Conservation (phyloP, 2,329 filamentous ascomycete species). For the Chrysosporium keratinophilum region DNA sequence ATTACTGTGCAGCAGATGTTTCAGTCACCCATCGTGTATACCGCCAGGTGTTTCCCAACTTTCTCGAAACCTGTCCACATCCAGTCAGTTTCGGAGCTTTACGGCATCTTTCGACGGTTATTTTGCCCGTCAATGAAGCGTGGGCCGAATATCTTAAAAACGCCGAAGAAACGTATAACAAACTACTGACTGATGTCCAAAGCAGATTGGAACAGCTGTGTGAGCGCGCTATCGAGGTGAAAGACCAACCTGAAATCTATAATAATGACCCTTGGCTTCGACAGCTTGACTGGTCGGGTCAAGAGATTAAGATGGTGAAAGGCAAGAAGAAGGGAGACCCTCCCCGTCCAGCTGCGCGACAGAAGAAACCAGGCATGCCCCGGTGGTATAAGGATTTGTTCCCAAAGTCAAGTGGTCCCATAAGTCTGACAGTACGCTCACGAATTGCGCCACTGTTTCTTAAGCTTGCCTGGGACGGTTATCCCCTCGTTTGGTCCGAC, state of each 20-base stretch:
- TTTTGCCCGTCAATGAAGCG: conserved; percentile 75
- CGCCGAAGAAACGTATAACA: conserved; percentile 73
- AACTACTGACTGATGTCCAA: conserved; percentile 65
- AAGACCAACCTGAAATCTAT: conserved; percentile 58
- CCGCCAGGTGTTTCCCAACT: conserved; percentile 82
- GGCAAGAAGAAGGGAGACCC: conserved; percentile 78
- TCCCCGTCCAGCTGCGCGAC: conserved; percentile 63
- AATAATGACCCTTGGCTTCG: conserved; percentile 76
- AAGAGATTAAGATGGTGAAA: conserved; percentile 84
- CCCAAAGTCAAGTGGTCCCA: conserved; percentile 51
- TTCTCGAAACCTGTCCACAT: conserved; percentile 82
- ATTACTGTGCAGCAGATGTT: conserved; percentile 94
- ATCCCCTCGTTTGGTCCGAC: conserved; percentile 88
- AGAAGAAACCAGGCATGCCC: conserved; percentile 92
- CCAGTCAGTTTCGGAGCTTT: conserved; percentile 94
- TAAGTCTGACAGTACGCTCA: conserved; percentile 74
- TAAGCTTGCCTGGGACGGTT: conserved; percentile 74
- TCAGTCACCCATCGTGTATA: conserved; percentile 89
- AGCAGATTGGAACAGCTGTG: conserved; percentile 63
- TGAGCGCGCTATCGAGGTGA: conserved; percentile 65
- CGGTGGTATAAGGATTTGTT: conserved; percentile 95
- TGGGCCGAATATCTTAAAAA: conserved; percentile 80
- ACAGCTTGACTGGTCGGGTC: conserved; percentile 91
- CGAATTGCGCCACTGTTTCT: conserved; percentile 77
- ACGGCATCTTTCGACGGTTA: conserved; percentile 84